Evolutionary conservation across 371 early-diverging fungal genomes (phyloP), one percentile per base, ranked within the genome.

Genomic region (Coemansia sp.): DNA sequence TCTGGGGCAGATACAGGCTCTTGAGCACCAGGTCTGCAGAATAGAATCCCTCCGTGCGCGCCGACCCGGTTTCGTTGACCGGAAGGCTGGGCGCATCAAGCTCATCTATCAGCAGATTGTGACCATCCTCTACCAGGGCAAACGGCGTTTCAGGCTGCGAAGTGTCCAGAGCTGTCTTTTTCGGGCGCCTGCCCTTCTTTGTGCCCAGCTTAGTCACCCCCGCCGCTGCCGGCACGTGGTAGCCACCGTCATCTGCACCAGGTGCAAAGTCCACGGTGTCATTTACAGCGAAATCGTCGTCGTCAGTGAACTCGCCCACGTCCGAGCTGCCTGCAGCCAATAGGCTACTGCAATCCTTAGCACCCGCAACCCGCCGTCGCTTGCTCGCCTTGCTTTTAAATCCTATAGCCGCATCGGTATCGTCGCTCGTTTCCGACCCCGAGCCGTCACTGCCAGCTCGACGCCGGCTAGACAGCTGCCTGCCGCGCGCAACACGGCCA

Each of bases 21-120:
- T 95, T 93, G 55, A 81, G 82, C 24, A 79, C 72, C 9, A 84
- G 85, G 0, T 90, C 81, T 24, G 94, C 87, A 48, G 72, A 67
- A 67, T 88, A 85, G 69, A 81, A 85, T 6, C 89, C 87, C 68
- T 93, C 85, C 0, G 91, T 90, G 38, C 96, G 86, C 6, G 94
- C 96, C 44, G 87, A 83, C 12, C 94, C 94, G 0, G 89, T 88
- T 38, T 79, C 68, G 55, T 87, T 81, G 52, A 66, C 61, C 5
- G 80, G 80, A 12, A 75, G 64, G 9, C 58, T 47, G 1, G 72
- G 64, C 3, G 18, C 60, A 7, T 58, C 50, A 0, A 24, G 39
- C 24, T 37, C 56, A 11, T 33, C 37, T 3, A 7, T 36, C 37
- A 58, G 24, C 47, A 33, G 14, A 6, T 8, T 5, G n/a, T n/a